Percentiles rank a stretch among this genome's conserved stretches.
phyloP scores from a whole-genome alignment of 2,329 filamentous ascomycete genomes.

The Metarhizium anisopliae region DNA sequence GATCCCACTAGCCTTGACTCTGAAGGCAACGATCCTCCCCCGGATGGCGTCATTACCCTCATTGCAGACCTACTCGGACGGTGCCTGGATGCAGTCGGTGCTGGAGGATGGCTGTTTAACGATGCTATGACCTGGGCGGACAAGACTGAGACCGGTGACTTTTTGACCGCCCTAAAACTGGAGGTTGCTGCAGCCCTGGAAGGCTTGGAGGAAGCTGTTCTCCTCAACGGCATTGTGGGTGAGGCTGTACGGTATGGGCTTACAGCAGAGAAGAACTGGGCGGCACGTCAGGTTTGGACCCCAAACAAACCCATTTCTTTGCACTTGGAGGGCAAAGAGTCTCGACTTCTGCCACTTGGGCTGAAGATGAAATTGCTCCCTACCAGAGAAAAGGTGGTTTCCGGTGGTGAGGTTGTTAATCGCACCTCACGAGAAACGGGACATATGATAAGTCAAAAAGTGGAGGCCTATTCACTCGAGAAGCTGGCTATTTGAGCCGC shows the following conservation, averaged over 20 bases:
- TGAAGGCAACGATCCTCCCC: conserved; percentile 34
- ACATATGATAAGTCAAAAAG: conserved; percentile 67
- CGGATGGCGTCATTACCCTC: conserved; percentile 60
- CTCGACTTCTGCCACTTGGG: conserved; percentile 60
- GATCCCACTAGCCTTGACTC: conserved; percentile 43
- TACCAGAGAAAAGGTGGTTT: conserved; percentile 49
- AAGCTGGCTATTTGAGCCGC: conserved; percentile 54
- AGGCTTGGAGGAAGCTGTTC: conserved; percentile 59
- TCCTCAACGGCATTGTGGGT: conserved; percentile 53
- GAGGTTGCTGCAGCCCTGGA: conserved; percentile 65
- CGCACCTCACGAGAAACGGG: conserved; percentile 67
- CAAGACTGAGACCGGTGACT: conserved; percentile 48
- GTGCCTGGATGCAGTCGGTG: conserved; percentile 67
- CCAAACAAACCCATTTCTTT: conserved; percentile 34
- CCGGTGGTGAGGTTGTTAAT: conserved; percentile 60
- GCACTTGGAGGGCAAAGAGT: conserved; percentile 32
- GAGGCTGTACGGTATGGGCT: conserved; percentile 57
- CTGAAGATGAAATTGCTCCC: conserved; percentile 50
- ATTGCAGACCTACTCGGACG: conserved; percentile 64
- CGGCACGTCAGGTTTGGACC: conserved; percentile 19
- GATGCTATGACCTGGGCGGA: conserved; percentile 43
- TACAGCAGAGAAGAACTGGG: conserved; percentile 24
- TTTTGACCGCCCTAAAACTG: conserved; percentile 55
- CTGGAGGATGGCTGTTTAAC: conserved; percentile 64
- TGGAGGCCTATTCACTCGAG: conserved; percentile 77